phyloP scores from a whole-genome alignment of 305 asterid genomes.

The Fraxinus platypoda region DNA sequence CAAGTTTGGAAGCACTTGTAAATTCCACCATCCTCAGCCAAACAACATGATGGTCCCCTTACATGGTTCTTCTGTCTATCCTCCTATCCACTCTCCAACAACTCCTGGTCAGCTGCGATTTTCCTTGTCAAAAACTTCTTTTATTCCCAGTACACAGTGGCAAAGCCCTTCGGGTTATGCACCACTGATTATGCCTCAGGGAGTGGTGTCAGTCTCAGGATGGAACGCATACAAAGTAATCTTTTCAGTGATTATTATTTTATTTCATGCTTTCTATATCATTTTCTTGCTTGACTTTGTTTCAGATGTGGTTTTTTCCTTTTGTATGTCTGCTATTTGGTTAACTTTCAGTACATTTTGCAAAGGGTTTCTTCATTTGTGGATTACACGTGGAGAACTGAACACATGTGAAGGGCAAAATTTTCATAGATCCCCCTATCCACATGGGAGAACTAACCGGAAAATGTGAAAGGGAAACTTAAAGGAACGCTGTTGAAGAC shows the following conservation, averaged over 20 bases:
- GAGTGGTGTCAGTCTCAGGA: slow-evolving; percentile 77
- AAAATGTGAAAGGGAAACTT: neutral
- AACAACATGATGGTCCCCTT: slow-evolving; percentile 84
- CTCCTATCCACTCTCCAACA: slow-evolving; percentile 68
- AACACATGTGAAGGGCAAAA: neutral
- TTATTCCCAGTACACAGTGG: slow-evolving; percentile 86
- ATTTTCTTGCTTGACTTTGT: neutral
- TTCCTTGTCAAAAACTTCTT: slow-evolving; percentile 75
- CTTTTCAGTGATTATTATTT: slow-evolving; percentile 21
- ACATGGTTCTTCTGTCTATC: slow-evolving; percentile 79
- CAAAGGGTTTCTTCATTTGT: neutral
- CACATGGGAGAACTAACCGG: neutral
- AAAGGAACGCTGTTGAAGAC: neutral
- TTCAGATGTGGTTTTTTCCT: neutral
- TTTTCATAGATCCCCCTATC: neutral
- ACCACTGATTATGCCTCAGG: slow-evolving; percentile 86
- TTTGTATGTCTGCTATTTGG: neutral
- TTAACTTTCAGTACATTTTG: neutral
- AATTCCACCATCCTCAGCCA: slow-evolving; percentile 95
- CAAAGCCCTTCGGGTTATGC: slow-evolving; percentile 86
- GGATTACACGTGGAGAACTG: neutral
- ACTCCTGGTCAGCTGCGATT: slow-evolving; percentile 74
- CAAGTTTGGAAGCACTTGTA: slow-evolving; percentile 95
- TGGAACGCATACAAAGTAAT: slow-evolving; percentile 89
- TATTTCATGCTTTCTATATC: slow-evolving; percentile 12